Evolutionary conservation across 2,329 filamentous ascomycete species (phyloP).

Genomic region (Tolypocladium pustulatum): DNA sequence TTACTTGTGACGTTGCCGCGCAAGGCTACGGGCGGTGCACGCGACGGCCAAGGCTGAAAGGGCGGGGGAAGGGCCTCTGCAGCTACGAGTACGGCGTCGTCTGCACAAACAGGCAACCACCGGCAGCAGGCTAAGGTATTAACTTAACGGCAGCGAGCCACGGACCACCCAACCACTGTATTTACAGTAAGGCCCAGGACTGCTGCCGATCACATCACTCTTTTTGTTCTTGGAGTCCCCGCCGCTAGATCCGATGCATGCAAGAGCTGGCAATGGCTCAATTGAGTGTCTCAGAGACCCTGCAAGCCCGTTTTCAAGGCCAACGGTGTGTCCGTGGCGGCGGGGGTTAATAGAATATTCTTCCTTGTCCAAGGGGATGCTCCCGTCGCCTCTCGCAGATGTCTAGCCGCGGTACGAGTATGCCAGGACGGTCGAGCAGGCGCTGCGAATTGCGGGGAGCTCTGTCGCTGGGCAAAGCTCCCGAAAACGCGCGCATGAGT

Average conservation of each 20-base stretch:
- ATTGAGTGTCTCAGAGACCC: not conserved
- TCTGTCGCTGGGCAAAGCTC: not conserved
- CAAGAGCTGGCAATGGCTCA: not conserved
- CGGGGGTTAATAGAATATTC: too few relatives aligned
- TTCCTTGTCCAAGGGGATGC: not conserved
- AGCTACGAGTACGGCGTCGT: too few relatives aligned
- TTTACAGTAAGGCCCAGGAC: too few relatives aligned
- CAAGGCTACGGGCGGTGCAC: not conserved
- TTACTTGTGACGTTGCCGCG: not conserved
- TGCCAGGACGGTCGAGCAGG: not conserved
- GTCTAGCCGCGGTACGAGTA: not conserved
- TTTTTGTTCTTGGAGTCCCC: too few relatives aligned
- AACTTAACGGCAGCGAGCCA: too few relatives aligned
- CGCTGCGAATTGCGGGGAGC: not conserved
- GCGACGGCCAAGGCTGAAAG: not conserved
- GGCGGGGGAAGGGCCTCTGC: too few relatives aligned
- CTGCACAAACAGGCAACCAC: too few relatives aligned
- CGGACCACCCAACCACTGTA: too few relatives aligned
- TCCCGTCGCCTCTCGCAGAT: not conserved
- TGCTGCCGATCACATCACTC: too few relatives aligned
- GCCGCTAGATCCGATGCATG: not conserved
- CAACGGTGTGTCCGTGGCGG: too few relatives aligned
- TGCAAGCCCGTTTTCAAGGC: too few relatives aligned
- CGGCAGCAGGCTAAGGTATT: too few relatives aligned
- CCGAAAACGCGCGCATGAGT: not conserved